Base-by-base conservation (phyloP, 495 filamentous ascomycete genomes). In the Aspergillus panamensis region DNA sequence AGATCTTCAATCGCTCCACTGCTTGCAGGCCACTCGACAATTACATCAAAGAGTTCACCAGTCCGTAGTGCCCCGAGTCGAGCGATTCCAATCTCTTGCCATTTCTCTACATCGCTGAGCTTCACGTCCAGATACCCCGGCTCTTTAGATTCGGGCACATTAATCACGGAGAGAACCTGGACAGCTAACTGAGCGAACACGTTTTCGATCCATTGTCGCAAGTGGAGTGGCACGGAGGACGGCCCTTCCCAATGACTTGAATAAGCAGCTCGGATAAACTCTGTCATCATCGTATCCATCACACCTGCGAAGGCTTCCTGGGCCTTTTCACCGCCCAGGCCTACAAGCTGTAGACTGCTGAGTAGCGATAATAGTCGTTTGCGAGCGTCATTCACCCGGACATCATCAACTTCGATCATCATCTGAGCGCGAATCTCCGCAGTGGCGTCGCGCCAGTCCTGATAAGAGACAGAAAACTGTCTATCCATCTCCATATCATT, bases 1-100 rank as follows among this genome's bases (percentile, higher is more conserved):
- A 89, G 65, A 70, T 97, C 94, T 52, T 93, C 84, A 47, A 97
- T 84, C 5, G 89, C 92, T n/a, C 89, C 90, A 31, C 80, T 80
- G 58, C 87, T 91, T 8, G 70, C 71, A 29, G 91, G 89, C 94
- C 94, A 97, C 20, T 85, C 83, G 35, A 92, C 80, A 44, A 96
- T 85, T 51, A 96, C 89, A 59, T 96, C 87, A 61, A 97, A 98
- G 6, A 98, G 76, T 65, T 96, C 90, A 3, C 83, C 77, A 10
- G 88, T 90, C 31, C 93, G 85, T 21, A 94, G 80, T 40, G 82
- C 80, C 4, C 91, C 92, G n/a, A 96, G 77, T 21, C 89, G 82
- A 6, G 86, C 83, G 55, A 93, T 74, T 13, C 84, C 89, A 60
- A 93, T 89, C 31, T 89, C 85, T 61, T 90, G 90, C 84, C 90